Conservation (phyloP, 805 yeast species). For the Candida odintsovae region DNA sequence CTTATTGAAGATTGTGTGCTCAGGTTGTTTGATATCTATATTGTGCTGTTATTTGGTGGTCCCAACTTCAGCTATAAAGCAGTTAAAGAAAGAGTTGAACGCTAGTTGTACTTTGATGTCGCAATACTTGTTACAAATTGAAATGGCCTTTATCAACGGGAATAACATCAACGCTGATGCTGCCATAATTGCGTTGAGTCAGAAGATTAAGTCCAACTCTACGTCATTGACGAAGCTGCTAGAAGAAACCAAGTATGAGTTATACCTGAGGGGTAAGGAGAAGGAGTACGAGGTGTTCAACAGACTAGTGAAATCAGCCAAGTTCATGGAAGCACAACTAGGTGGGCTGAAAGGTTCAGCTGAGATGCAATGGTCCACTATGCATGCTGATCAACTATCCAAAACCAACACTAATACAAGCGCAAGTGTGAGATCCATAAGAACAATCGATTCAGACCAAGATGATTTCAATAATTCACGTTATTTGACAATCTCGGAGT, state of each 20-base stretch:
- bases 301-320: conserved; percentile 45
- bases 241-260: conserved; percentile 60
- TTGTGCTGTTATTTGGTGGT: conserved; percentile 54
- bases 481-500: conserved; percentile 3
- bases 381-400: conserved; percentile 27
- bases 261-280: conserved; percentile 48
- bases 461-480: neutral
- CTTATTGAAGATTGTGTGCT: conserved; percentile 48
- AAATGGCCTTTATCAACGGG: conserved; percentile 43
- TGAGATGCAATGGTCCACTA: conserved; percentile 56
- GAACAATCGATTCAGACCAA: conserved; percentile 4
- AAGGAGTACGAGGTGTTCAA: conserved; percentile 40
- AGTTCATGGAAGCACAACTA: conserved; percentile 47
- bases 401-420: neutral
- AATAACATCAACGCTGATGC: conserved; percentile 34
- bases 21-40: conserved; percentile 59
- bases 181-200: conserved; percentile 24
- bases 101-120: conserved; percentile 50
- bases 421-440: conserved; percentile 1
- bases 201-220: conserved; percentile 35
- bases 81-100: conserved; percentile 41
- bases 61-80: conserved; percentile 52
- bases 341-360: conserved; percentile 67
- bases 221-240: conserved; percentile 34
- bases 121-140: conserved; percentile 39